Base-by-base conservation (phyloP, 2,329 filamentous ascomycete species). In the Ophiostoma sp. region DNA sequence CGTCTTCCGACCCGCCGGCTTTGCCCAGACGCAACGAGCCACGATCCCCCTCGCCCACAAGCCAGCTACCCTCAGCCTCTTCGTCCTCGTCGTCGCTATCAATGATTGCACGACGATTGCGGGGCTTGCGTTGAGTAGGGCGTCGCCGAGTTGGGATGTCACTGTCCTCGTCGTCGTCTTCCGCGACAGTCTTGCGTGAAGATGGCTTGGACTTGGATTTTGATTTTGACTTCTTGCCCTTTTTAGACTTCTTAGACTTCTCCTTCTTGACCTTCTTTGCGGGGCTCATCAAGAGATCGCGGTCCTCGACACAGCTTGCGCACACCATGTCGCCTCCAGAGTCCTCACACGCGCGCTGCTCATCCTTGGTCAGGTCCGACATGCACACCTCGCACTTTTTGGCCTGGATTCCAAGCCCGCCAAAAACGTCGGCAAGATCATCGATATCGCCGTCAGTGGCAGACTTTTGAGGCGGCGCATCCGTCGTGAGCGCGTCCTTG, bases 381-480 rank as follows among this genome's bases (percentile, higher is more conserved):
- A 94, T 90, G 76, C 94, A 97, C 72, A 97, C 88, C 76, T 94
- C 91, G 76, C 94, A 97, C 73, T 89, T 88, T 81, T 90, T 94
- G 11, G 86, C 84, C 74, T 88, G 83, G 70, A 97, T 90, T 71
- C 87, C 92, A 76, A 99, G 86, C 1, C 90, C 92, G 3, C 93
- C 92, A 76, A 99, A 90, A 76, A 97, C 85, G 76, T 95, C 90
- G 0, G 93, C 91, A 76, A 99, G 87, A 39, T 88, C 89, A 77
- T 98, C 94, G 15, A 97, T 80, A 68, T 94, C 92, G 31, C 86
- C 82, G 13, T 85, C 84, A 23, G 84, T 81, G 33, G 81, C 77
- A 67, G 84, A 83, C 48, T 84, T 81, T 73, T 81, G 76, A 44
- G 80, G 60, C 27, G 67, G 83, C 6, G 82, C 81, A 72, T 87